These are phyloP conservation scores for Pseudogymnoascus sp. DNA, from an alignment of 2,329 filamentous ascomycete genomes.

Conservation along the genomic window DNA sequence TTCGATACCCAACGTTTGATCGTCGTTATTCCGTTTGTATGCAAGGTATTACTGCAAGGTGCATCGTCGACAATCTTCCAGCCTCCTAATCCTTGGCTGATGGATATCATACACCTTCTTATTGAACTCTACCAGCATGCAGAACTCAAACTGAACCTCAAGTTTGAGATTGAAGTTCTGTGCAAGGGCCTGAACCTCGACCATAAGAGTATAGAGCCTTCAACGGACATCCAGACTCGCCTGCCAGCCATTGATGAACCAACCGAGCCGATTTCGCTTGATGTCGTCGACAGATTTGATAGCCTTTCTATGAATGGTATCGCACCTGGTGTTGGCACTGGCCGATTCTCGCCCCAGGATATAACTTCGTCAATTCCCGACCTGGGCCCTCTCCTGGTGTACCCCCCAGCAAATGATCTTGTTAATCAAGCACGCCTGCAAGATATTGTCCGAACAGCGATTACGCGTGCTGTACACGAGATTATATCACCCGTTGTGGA, in stretches of 20 bases:
- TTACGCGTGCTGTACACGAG: constrained; percentile 84
- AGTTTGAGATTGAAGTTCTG: constrained; percentile 96
- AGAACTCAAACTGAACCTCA: constrained; percentile 91
- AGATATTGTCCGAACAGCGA: constrained; percentile 75
- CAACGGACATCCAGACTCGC: constrained; percentile 76
- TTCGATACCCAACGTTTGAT: constrained; percentile 87
- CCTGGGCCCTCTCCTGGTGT: constrained; percentile 68
- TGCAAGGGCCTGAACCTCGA: constrained; percentile 91
- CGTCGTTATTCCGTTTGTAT: constrained; percentile 93
- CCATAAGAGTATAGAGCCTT: constrained; percentile 83
- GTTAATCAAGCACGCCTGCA: constrained; percentile 61
- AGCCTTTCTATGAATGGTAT: constrained; percentile 72
- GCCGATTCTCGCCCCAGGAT: constrained; percentile 67
- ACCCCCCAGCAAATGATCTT: constrained; percentile 75
- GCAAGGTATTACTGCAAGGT: constrained; percentile 86
- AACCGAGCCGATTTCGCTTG: constrained; percentile 47
- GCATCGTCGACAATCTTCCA: constrained; percentile 80
- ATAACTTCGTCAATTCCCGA: constrained; percentile 79
- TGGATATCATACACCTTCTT: constrained; percentile 87
- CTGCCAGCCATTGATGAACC: constrained; percentile 55
- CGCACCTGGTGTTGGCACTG: constrained; percentile 54
- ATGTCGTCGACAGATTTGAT: constrained; percentile 74
- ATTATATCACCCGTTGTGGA: constrained; percentile 98
- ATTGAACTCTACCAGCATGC: constrained; percentile 91
- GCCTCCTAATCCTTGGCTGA: constrained; percentile 93